Base-by-base conservation (phyloP, 2,329 filamentous ascomycete genomes). In the Venturia asperata region DNA sequence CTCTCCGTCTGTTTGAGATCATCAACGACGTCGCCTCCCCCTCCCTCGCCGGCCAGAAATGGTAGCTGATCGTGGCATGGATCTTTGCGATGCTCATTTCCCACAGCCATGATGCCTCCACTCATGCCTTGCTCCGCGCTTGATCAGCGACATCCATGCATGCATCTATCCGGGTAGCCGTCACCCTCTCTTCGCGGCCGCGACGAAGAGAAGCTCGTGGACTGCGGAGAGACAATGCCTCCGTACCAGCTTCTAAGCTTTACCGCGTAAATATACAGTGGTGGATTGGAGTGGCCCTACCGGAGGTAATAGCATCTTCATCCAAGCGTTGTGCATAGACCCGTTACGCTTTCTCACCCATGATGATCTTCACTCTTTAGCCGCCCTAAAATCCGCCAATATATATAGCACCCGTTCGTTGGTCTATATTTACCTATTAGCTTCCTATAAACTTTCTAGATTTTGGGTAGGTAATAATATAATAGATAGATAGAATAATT, bases 121-220 rank as follows among this genome's bases (percentile, higher is more conserved):
- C 47, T 27, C 21, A 5, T 52, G 24, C 47, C 47, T 52, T 52
- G 47, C 47, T 52, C 27, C 11, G 47, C 47, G n/a, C 47, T 5
- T 27, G 47, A 52, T 27, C 47, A 27, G 47, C 13, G 47, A 52
- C 47, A 52, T 49, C 21, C 47, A 49, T 49, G 27, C 47, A 52
- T 49, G 47, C 47, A 49, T 49, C 47, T 27, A 13, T 27, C 47
- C 47, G 47, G 21, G n/a, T 49, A 19, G 19, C 45, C 11, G 39
- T 41, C 39, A 41, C 39, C 39, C 11, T 41, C 39, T n/a, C 45
- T 15, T 27, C 47, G 47, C 11, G 13, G 3, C 21, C 9, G 3
- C 47, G 4, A 49, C 10, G 9, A 13, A 21, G 39, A 41, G 39
- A 41, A 41, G 21, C 21, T 13, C 27, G 21, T 21, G 11, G 47